These are phyloP conservation scores for Aspergillus sparsus DNA, from an alignment of 495 filamentous ascomycete genomes.

Conservation along the genomic window DNA sequence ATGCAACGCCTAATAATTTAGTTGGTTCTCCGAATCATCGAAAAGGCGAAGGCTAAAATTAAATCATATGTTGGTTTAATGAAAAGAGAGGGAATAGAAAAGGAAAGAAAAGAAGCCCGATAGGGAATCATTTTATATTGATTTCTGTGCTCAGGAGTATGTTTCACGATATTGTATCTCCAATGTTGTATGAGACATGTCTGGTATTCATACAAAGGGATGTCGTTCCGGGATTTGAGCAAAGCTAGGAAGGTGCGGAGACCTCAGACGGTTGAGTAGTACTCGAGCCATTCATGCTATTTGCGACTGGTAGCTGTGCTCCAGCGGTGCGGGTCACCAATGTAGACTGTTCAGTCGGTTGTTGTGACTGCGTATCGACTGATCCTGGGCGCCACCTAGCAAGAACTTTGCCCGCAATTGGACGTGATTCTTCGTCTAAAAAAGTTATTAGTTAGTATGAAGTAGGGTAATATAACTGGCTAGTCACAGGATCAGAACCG, in stretches of 20 bases:
- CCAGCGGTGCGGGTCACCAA: slow-evolving; percentile 18
- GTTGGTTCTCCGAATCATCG: too few relatives aligned
- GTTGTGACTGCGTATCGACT: slow-evolving; percentile 17
- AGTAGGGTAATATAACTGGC: not conserved
- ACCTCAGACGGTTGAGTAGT: not conserved
- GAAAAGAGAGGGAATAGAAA: too few relatives aligned
- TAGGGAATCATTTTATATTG: too few relatives aligned
- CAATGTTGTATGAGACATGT: not conserved
- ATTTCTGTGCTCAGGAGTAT: not conserved
- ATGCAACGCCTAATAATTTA: too few relatives aligned
- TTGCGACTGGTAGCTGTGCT: slow-evolving; percentile 9
- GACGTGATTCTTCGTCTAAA: slow-evolving; percentile 49
- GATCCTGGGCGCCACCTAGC: slow-evolving; percentile 45
- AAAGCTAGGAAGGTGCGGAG: not conserved
- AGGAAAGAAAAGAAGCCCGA: too few relatives aligned
- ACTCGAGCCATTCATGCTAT: slow-evolving; percentile 9
- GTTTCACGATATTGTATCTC: not conserved
- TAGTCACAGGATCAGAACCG: not conserved
- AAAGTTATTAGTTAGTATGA: slow-evolving; percentile 19
- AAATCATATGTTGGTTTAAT: too few relatives aligned
- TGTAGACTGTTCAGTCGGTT: slow-evolving; percentile 20
- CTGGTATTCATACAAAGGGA: not conserved
- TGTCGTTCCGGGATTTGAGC: too few relatives aligned
- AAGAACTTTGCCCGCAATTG: slow-evolving; percentile 45
- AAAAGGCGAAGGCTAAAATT: too few relatives aligned